These are phyloP conservation scores for Trifolium pratense DNA, from an alignment of 306 rosid genomes.

Conservation along the genomic window DNA sequence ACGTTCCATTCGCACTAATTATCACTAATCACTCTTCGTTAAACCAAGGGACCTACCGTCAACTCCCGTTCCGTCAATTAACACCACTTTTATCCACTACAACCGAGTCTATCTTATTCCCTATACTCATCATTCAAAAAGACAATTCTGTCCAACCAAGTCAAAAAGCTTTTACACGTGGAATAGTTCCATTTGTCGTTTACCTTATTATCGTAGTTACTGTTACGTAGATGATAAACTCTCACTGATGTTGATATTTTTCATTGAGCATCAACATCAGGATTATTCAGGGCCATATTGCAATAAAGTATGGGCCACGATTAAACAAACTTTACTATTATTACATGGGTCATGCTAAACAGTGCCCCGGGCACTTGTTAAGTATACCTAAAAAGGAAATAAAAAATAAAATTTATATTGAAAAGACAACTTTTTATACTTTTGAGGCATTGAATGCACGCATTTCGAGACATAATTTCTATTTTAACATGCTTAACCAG, in stretches of 20 bases:
- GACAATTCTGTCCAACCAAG: background rate
- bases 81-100: slow-evolving; percentile 23
- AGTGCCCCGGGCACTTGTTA: too few relatives aligned
- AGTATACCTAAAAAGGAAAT: too few relatives aligned
- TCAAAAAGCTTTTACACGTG: slow-evolving; percentile 19
- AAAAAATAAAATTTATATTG: too few relatives aligned
- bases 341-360: too few relatives aligned
- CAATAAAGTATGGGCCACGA: background rate
- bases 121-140: background rate
- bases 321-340: slow-evolving; percentile 28
- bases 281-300: background rate
- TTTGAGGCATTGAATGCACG: too few relatives aligned
- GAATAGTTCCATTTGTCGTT: background rate
- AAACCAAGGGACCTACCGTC: slow-evolving; percentile 46
- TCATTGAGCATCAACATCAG: background rate
- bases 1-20: slow-evolving; percentile 30
- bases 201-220: background rate
- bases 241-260: slow-evolving; percentile 21
- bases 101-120: background rate
- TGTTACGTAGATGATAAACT: background rate
- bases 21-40: slow-evolving; percentile 15
- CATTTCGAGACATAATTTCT: too few relatives aligned
- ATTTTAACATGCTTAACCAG: too few relatives aligned
- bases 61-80: slow-evolving; percentile 21
- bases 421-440: too few relatives aligned